Percentiles rank a stretch among this genome's conserved stretches.
phyloP scores from a whole-genome alignment of 805 yeast genomes.

The Starmerella ratchasimensis region DNA sequence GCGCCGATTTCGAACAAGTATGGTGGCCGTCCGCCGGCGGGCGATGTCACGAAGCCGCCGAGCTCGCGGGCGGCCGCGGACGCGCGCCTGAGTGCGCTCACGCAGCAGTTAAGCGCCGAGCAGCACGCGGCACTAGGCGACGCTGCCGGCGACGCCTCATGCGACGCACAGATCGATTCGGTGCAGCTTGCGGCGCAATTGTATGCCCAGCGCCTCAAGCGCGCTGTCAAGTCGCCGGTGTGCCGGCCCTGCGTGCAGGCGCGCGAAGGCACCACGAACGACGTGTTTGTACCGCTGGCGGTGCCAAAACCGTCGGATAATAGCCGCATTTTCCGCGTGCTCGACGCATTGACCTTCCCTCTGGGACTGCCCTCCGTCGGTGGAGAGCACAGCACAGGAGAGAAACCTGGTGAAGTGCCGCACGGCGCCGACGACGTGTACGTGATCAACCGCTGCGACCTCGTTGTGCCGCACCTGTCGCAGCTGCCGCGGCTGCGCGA shows the following conservation, averaged over 20 bases:
- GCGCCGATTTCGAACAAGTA: constrained; percentile 1
- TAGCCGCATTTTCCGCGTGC: constrained; percentile 39
- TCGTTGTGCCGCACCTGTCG: constrained; percentile 27
- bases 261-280: constrained; percentile 6
- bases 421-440: constrained; percentile 18
- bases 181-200: neutral
- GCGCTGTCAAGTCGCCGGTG: constrained; percentile 8
- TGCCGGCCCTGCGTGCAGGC: constrained; percentile 21
- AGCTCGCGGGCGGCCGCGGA: neutral
- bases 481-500: constrained; percentile 21
- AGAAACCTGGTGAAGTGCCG: no score
- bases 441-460: constrained; percentile 33
- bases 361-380: constrained; percentile 18
- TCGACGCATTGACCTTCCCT: constrained; percentile 64
- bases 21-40: neutral
- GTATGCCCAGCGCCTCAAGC: neutral
- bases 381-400: neutral
- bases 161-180: neutral
- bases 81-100: neutral
- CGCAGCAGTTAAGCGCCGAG: neutral
- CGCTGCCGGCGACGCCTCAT: neutral
- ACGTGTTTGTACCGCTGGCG: constrained; percentile 9
- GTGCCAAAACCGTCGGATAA: constrained; percentile 28
- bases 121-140: neutral
- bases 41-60: neutral